Evolutionary conservation across 768 basidiomycete genomes (phyloP), one percentile per base, ranked within the genome.

Genomic region (Leccinum disarticulatum): DNA sequence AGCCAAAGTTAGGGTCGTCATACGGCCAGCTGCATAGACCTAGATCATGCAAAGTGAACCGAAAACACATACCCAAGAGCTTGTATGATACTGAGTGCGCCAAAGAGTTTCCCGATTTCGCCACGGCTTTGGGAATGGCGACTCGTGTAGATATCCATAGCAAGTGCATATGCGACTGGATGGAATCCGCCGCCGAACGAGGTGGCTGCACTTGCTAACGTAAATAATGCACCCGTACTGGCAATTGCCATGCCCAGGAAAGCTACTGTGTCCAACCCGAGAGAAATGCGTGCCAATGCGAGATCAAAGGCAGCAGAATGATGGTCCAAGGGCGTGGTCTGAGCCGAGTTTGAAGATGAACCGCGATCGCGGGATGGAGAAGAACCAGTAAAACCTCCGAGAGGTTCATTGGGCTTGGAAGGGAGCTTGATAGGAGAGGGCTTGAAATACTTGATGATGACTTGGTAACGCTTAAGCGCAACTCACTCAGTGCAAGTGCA

Each of bases 21-120:
- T 4, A 35, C 4, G 7, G 38, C 11, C 17, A 27, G 28, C 27
- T 8, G 13, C n/a, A 30, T 38, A 7, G 6, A n/a, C 10, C 2
- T 38, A 7, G 6, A n/a, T 14, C 2, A 6, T 36, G 31, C 22
- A 15, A 15, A 17, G 14, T n/a, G 17, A 49, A 56, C 17, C 4
- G 22, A 4, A 9, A 53, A 60, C 19, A 52, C 78, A 49, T 64
- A 87, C 85, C 85, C 79, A 10, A 93, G 68, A 6, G 88, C 85
- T 61, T 89, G 84, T 4, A 93, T 64, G 30, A 95, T 89, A 57
- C 87, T 86, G 58, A 95, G 64, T 3, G 86, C 92, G 13, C 92
- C 94, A 67, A 94, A 95, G 17, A 97, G 77, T 64, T 78, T 80
- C 2, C 93, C 94, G 14, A 80, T 76, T 66, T 93, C 89, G 13